Percentiles rank a stretch among this genome's conserved stretches.
phyloP scores from a whole-genome alignment of 2,329 filamentous ascomycete genomes.

The Sclerotinia glacialis region DNA sequence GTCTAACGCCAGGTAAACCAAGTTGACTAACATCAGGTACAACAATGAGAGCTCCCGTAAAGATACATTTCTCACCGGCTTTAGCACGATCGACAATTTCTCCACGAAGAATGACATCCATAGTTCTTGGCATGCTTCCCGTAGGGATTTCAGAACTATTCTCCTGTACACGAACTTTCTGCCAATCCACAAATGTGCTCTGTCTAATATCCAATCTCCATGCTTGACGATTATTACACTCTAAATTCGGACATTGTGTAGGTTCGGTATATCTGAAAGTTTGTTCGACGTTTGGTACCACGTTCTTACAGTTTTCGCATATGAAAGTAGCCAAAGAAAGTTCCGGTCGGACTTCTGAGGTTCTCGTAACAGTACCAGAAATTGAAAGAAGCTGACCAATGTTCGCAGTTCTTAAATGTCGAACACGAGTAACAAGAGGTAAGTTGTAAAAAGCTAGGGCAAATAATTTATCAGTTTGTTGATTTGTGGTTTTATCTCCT shows the following conservation, averaged over 20 bases:
- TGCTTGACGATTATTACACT: slow-evolving; percentile 83
- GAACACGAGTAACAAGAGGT: slow-evolving; percentile 45
- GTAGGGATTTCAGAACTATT: slow-evolving; percentile 98
- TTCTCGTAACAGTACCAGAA: slow-evolving; percentile 93
- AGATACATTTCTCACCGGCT: slow-evolving; percentile 97
- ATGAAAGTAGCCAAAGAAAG: slow-evolving; percentile 88
- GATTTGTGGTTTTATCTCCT: slow-evolving; percentile 76
- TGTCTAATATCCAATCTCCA: slow-evolving; percentile 97
- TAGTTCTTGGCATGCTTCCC: slow-evolving; percentile 95
- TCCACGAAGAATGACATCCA: slow-evolving; percentile 93
- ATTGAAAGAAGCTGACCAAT: slow-evolving; percentile 94
- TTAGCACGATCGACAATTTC: slow-evolving; percentile 98
- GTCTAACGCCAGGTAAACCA: slow-evolving; percentile 78
- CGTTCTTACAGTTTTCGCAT: slow-evolving; percentile 81
- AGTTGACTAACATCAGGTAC: slow-evolving; percentile 96
- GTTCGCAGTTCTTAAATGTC: slow-evolving; percentile 71
- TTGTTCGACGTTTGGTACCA: slow-evolving; percentile 90
- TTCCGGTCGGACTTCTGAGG: slow-evolving; percentile 94
- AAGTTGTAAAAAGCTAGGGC: slow-evolving; percentile 72
- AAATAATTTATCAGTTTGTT: slow-evolving; percentile 97
- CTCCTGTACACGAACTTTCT: slow-evolving; percentile 96
- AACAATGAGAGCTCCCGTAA: slow-evolving; percentile 93
- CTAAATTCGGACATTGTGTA: slow-evolving; percentile 85
- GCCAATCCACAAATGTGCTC: slow-evolving; percentile 98
- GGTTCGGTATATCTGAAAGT: slow-evolving; percentile 97